Evolutionary conservation across 2,329 filamentous ascomycete species (phyloP).

Genomic region (Elsinoe perseae): DNA sequence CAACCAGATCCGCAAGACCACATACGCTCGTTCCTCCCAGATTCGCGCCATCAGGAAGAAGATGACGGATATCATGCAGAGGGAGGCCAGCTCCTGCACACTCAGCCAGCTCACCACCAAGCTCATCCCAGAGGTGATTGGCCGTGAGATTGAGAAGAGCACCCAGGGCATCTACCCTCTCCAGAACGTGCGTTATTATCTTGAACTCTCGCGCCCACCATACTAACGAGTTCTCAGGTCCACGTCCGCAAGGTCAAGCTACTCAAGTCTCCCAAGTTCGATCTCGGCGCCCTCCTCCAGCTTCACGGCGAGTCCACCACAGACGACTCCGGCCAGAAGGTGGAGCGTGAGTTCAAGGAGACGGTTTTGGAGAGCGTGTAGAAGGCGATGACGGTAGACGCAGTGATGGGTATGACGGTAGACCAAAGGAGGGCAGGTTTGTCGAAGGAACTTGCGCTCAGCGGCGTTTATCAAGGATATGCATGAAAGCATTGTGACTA

Average conservation of each 20-base stretch:
- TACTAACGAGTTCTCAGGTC: slow-evolving; percentile 55
- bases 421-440: slow-evolving; percentile 17
- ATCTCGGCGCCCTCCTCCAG: slow-evolving; percentile 89
- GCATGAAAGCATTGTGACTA: slow-evolving; percentile 20
- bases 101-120: slow-evolving; percentile 95
- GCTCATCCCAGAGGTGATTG: slow-evolving; percentile 98
- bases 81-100: slow-evolving; percentile 89
- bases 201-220: background rate
- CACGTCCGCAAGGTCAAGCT: slow-evolving; percentile 99
- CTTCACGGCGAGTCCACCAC: slow-evolving; percentile 96
- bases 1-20: slow-evolving; percentile 99
- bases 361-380: slow-evolving; percentile 88
- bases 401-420: slow-evolving; percentile 17
- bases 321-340: slow-evolving; percentile 96
- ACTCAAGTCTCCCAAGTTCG: slow-evolving; percentile 97
- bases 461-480: slow-evolving; percentile 20
- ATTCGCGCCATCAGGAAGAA: slow-evolving; percentile 98
- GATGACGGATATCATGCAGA: slow-evolving; percentile 98
- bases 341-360: slow-evolving; percentile 99
- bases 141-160: slow-evolving; percentile 98
- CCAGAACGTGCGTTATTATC: slow-evolving; percentile 67
- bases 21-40: slow-evolving; percentile 93
- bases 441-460: slow-evolving; percentile 17
- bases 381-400: slow-evolving; percentile 29
- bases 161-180: slow-evolving; percentile 99